phyloP scores from a whole-genome alignment of 2,329 filamentous ascomycete species.

The Colletotrichum lindemuthianum region DNA sequence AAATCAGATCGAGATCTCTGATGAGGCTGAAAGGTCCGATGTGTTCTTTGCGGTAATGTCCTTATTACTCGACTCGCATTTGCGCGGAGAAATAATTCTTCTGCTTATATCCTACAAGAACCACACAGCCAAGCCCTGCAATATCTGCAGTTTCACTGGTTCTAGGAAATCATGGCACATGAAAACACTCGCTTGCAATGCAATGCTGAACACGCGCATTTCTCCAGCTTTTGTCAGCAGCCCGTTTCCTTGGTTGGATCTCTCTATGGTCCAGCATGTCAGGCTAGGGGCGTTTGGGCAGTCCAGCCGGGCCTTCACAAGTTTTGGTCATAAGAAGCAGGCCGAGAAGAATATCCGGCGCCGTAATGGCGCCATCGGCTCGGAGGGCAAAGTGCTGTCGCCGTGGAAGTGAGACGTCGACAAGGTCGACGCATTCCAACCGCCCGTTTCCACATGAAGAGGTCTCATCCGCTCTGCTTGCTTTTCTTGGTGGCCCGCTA shows the following conservation, averaged over 20 bases:
- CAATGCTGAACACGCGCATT: neutral
- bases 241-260: neutral
- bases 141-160: conserved; percentile 4
- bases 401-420: conserved; percentile 33
- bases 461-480: conserved; percentile 8
- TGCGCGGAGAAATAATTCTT: too few relatives aligned
- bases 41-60: neutral
- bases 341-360: conserved; percentile 15
- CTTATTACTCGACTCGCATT: neutral
- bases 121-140: neutral
- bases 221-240: conserved; percentile 5
- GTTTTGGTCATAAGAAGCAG: neutral
- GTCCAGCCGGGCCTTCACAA: conserved; percentile 15
- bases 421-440: conserved; percentile 28
- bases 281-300: neutral
- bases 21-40: neutral
- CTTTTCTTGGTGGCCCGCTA: conserved; percentile 16
- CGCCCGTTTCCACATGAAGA: conserved; percentile 26
- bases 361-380: conserved; percentile 19
- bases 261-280: neutral
- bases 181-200: neutral
- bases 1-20: conserved; percentile 23
- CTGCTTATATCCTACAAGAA: too few relatives aligned
- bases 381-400: conserved; percentile 16
- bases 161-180: neutral